Evolutionary conservation across 768 basidiomycete genomes (phyloP).

Genomic region (Cyathus striatus): DNA sequence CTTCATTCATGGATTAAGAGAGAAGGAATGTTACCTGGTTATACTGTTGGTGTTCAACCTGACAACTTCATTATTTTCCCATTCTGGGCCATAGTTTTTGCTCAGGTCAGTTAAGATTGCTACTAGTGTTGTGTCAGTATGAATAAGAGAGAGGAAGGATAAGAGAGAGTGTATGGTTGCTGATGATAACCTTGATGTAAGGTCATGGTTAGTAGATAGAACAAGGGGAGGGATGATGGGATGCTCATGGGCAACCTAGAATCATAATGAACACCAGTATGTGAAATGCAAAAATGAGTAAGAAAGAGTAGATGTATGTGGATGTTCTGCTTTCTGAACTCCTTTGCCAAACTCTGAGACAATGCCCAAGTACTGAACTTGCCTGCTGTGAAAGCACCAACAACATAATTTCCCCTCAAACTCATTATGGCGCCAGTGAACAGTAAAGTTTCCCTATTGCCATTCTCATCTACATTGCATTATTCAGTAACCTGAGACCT

Average conservation of each 20-base stretch:
- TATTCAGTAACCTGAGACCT: no score
- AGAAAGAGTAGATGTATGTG: conserved; percentile 58
- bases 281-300: not conserved
- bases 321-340: conserved; percentile 70
- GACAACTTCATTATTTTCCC: conserved; percentile 38
- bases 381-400: conserved; percentile 58
- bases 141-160: not conserved
- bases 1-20: not conserved
- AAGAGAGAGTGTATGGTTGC: conserved; percentile 40
- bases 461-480: no score
- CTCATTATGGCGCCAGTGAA: conserved; percentile 75
- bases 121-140: conserved; percentile 8
- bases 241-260: conserved; percentile 63
- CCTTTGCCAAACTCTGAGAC: conserved; percentile 68
- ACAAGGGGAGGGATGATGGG: not conserved
- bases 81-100: conserved; percentile 24
- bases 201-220: not conserved
- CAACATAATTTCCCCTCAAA: conserved; percentile 53
- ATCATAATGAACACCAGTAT: not conserved
- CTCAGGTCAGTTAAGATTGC: conserved; percentile 29
- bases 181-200: conserved; percentile 54
- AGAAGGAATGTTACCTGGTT: conserved; percentile 48
- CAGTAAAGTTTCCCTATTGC: conserved; percentile 58
- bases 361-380: conserved; percentile 62
- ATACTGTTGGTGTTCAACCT: conserved; percentile 64